Evolutionary conservation across 768 basidiomycete genomes (phyloP), one percentile per base, ranked within the genome.

Genomic region (Pleurotus pulmonarius): DNA sequence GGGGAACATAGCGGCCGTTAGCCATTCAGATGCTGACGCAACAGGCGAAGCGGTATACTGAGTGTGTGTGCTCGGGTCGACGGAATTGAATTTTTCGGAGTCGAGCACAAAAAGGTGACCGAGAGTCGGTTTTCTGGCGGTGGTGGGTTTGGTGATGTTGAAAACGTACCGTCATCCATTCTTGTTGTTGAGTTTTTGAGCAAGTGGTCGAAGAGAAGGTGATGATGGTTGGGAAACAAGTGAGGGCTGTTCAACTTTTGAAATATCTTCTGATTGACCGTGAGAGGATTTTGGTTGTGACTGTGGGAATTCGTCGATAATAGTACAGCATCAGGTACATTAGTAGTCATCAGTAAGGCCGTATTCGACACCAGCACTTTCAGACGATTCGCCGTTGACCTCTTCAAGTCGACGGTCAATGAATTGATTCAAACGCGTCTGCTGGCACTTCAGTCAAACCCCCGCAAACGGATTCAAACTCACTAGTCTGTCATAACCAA

Each of bases 401-500:
- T 44, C 41, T 11, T 44, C 6, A n/a, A 44, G n/a, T 16, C 41
- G 41, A 6, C 41, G 41, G 3, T 44, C 41, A 16, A 44, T 44
- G 0, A 44, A 44, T 5, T n/a, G 20, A 11, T 44, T 44, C 6
- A 44, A 44, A 7, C n/a, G 11, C 41, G 20, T 44, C 41, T 44
- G 6, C 41, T 9, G 20, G 6, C n/a, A 44, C n/a, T 11, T 22
- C 41, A 44, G 20, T 44, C 20, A 44, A 44, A 44, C 0, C 41
- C 41, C n/a, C 20, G n/a, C 9, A 44, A 44, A 44, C n/a, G 4
- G 3, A 16, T 16, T n/a, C n/a, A 44, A 6, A 44, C 41, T 44
- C 64, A 88, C 88, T 45, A 88, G 70, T 15, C 81, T 68, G 26
- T 80, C 74, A 20, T 60, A 48, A 3, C 85, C 86, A 40, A 89